Percentiles rank a stretch among this genome's conserved stretches.
Evolutionary conservation across 2,329 filamentous ascomycete species (phyloP).

Genomic region (Trichoderma guizhouense): DNA sequence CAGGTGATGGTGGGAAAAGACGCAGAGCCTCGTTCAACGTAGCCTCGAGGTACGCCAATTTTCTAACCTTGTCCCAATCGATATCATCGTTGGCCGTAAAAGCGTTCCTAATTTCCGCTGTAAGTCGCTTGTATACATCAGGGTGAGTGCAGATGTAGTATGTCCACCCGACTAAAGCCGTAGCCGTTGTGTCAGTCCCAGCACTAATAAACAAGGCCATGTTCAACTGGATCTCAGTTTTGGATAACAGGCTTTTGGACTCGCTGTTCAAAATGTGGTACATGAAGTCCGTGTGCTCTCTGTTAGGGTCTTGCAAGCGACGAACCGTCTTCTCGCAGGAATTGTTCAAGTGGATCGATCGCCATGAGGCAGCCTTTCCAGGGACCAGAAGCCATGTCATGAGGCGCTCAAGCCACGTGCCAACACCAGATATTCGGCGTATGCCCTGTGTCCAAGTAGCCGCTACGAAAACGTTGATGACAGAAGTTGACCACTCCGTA

Average conservation of each 20-base stretch:
- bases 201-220: background rate
- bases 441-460: background rate
- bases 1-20: background rate
- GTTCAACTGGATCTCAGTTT: background rate
- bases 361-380: background rate
- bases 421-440: background rate
- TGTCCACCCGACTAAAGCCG: background rate
- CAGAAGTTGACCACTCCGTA: background rate
- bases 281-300: background rate
- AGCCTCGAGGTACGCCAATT: background rate
- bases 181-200: background rate
- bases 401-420: background rate
- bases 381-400: background rate
- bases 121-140: background rate
- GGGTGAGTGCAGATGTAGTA: background rate
- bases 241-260: background rate
- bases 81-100: background rate
- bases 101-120: background rate
- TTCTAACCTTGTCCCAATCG: background rate
- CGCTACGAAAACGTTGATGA: background rate
- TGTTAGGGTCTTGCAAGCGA: background rate
- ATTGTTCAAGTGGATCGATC: background rate
- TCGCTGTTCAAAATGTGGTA: background rate
- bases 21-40: background rate
- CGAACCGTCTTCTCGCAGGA: background rate